Evolutionary conservation across 1,284 basidiomycete genomes (phyloP).

Genomic region (Thelephora terrestris): DNA sequence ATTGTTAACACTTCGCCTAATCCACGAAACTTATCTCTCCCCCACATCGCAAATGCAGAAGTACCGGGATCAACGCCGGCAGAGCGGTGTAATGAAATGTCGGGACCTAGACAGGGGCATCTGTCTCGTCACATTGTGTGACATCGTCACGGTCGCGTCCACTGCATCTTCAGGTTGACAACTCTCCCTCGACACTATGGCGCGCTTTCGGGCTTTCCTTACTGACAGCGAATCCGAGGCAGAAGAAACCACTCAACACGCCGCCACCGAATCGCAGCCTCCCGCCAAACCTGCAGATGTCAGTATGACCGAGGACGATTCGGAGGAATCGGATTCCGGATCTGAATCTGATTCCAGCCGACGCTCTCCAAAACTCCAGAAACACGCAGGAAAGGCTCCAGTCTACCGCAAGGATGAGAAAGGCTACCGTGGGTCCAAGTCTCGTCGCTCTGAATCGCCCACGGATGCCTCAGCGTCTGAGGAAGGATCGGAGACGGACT

Average conservation of each 20-base stretch:
- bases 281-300: not conserved
- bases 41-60: too few relatives aligned
- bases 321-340: constrained; percentile 4
- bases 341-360: constrained; percentile 2
- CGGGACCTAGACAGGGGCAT: too few relatives aligned
- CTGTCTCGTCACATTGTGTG: too few relatives aligned
- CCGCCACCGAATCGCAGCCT: not conserved
- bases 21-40: too few relatives aligned
- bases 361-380: constrained; percentile 6
- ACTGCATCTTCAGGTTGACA: too few relatives aligned
- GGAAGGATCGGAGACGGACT: constrained; percentile 24
- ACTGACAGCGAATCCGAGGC: constrained; percentile 18
- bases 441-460: not conserved
- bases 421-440: not conserved
- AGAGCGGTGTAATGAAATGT: too few relatives aligned
- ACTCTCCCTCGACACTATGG: constrained; percentile 7
- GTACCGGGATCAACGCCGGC: too few relatives aligned
- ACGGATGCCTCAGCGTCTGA: not conserved
- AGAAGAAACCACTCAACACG: not conserved
- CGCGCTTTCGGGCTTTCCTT: constrained; percentile 18
- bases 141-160: too few relatives aligned
- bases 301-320: constrained; percentile 1
- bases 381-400: constrained; percentile 4
- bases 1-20: too few relatives aligned
- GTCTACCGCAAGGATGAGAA: constrained; percentile 9